phyloP scores from a whole-genome alignment of 2,329 filamentous ascomycete genomes.

The Penicillium occitanis region DNA sequence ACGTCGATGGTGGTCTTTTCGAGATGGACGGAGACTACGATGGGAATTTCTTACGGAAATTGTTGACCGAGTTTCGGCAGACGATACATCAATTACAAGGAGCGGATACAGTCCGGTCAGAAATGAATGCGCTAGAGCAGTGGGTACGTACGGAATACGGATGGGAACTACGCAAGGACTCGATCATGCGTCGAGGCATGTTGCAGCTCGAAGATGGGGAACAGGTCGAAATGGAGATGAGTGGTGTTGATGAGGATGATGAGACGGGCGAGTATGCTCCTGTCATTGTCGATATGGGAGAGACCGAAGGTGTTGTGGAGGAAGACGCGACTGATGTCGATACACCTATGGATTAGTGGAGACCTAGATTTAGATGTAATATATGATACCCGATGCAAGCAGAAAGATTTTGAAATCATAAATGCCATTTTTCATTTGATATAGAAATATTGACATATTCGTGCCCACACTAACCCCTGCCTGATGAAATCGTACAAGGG shows the following conservation, averaged over 20 bases:
- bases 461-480: slow-evolving; percentile 21
- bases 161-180: slow-evolving; percentile 57
- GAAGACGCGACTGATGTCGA: slow-evolving; percentile 18
- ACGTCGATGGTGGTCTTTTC: slow-evolving; percentile 62
- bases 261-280: slow-evolving; percentile 66
- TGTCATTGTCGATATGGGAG: slow-evolving; percentile 54
- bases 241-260: slow-evolving; percentile 58
- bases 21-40: slow-evolving; percentile 56
- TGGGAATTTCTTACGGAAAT: slow-evolving; percentile 52
- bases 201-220: slow-evolving; percentile 64
- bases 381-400: not conserved
- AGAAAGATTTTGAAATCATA: slow-evolving; percentile 15
- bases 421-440: slow-evolving; percentile 23
- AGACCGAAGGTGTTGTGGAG: slow-evolving; percentile 18
- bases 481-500: slow-evolving; percentile 17
- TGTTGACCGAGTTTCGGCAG: slow-evolving; percentile 55
- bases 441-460: slow-evolving; percentile 23
- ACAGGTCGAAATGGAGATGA: slow-evolving; percentile 59
- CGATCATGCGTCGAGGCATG: slow-evolving; percentile 57
- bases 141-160: slow-evolving; percentile 56
- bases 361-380: not conserved
- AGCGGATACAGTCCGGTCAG: slow-evolving; percentile 26
- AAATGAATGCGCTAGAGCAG: slow-evolving; percentile 56
- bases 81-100: slow-evolving; percentile 43
- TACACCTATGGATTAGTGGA: slow-evolving; percentile 13